A percentile compares a stretch with the other conserved stretches of the same genome.
phyloP scores from a whole-genome alignment of 495 filamentous ascomycete species.

The Daldinia childiae region DNA sequence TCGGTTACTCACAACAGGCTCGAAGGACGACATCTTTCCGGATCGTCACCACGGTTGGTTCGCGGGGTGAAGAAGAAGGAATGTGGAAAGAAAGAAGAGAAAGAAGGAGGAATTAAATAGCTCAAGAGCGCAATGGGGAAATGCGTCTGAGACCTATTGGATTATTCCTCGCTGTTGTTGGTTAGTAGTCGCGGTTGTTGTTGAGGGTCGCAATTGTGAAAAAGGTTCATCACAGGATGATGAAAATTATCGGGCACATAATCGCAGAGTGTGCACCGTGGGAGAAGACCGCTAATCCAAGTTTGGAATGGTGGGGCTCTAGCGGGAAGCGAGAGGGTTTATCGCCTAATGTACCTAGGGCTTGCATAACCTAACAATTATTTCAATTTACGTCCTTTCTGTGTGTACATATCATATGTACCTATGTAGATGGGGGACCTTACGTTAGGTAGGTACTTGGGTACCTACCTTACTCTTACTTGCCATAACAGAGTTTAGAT shows the following conservation, averaged over 20 bases:
- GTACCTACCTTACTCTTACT: background rate
- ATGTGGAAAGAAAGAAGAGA: slow-evolving; percentile 45
- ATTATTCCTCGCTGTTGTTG: slow-evolving; percentile 45
- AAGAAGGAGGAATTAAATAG: slow-evolving; percentile 44
- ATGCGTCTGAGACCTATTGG: slow-evolving; percentile 46
- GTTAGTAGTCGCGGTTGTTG: slow-evolving; percentile 50
- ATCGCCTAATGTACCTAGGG: slow-evolving; percentile 54
- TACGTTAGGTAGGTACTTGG: no score
- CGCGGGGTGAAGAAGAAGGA: slow-evolving; percentile 23
- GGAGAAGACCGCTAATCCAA: slow-evolving; percentile 47
- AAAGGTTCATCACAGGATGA: slow-evolving; percentile 30
- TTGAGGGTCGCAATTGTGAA: slow-evolving; percentile 47
- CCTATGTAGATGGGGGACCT: no score
- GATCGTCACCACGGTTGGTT: slow-evolving; percentile 45
- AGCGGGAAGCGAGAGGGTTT: slow-evolving; percentile 48
- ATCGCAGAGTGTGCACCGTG: slow-evolving; percentile 45
- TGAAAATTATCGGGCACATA: slow-evolving; percentile 47
- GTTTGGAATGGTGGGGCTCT: slow-evolving; percentile 47
- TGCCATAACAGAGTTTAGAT: no score
- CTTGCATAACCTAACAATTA: slow-evolving; percentile 57
- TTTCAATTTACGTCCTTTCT: no score
- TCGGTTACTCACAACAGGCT: slow-evolving; percentile 84
- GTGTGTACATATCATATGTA: no score
- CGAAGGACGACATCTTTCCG: slow-evolving; percentile 96
- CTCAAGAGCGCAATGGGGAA: slow-evolving; percentile 45